Conservation (phyloP, 2,329 filamentous ascomycete species). For the Ambrosiella cleistominuta region DNA sequence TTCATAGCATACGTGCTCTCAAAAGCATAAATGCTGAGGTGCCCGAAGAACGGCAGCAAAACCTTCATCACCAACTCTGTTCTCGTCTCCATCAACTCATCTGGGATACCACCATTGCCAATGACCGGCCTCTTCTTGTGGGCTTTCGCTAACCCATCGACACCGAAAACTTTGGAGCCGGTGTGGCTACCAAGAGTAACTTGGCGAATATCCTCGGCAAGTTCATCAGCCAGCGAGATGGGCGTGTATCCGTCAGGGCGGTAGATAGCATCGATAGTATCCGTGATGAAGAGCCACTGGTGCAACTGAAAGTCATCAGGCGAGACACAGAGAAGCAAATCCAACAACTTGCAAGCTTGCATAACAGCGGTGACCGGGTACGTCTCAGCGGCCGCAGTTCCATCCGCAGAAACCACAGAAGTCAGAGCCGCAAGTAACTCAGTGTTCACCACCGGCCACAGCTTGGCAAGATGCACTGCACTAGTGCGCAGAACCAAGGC, state of each 20-base stretch:
- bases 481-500: slow-evolving; percentile 66
- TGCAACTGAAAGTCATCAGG: slow-evolving; percentile 97
- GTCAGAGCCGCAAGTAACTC: slow-evolving; percentile 69
- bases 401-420: slow-evolving; percentile 51
- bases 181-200: slow-evolving; percentile 20
- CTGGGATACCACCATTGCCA: slow-evolving; percentile 34
- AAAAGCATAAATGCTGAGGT: slow-evolving; percentile 83
- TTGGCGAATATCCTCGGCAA: slow-evolving; percentile 56
- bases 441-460: slow-evolving; percentile 81
- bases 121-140: slow-evolving; percentile 30
- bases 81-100: slow-evolving; percentile 39
- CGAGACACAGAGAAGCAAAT: slow-evolving; percentile 67
- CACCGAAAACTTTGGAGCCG: slow-evolving; percentile 9
- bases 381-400: slow-evolving; percentile 45
- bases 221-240: slow-evolving; percentile 64
- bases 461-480: slow-evolving; percentile 57
- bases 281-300: slow-evolving; percentile 93
- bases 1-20: slow-evolving; percentile 84
- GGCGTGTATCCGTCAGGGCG: slow-evolving; percentile 51
- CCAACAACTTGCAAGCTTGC: slow-evolving; percentile 86
- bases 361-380: slow-evolving; percentile 64
- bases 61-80: slow-evolving; percentile 60
- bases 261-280: slow-evolving; percentile 93
- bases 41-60: slow-evolving; percentile 72
- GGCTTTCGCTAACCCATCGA: background rate